Conservation (phyloP, 306 rosid species). For the Pachyrhizus erosus region DNA sequence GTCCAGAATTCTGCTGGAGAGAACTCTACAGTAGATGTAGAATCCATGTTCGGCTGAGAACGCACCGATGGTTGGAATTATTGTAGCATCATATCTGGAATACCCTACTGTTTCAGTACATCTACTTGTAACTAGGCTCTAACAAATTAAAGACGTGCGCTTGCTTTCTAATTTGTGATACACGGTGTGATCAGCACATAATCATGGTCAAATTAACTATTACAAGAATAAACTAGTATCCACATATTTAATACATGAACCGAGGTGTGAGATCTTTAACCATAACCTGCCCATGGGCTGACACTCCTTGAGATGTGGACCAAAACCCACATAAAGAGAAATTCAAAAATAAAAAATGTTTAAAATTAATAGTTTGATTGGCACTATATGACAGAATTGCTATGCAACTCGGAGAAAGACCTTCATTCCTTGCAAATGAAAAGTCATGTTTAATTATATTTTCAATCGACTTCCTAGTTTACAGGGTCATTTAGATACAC, state of each 20-base stretch:
- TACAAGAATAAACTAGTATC: not conserved
- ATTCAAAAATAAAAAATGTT: not conserved
- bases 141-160: not conserved
- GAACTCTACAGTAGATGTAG: too few relatives aligned
- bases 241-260: not conserved
- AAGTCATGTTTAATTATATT: conserved; percentile 41
- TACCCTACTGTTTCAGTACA: not conserved
- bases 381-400: conserved; percentile 18
- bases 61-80: not conserved
- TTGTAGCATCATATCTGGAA: not conserved
- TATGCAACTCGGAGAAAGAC: conserved; percentile 22
- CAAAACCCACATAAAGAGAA: conserved; percentile 9
- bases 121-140: not conserved
- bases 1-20: not conserved
- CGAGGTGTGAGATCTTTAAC: not conserved
- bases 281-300: conserved; percentile 20
- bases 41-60: not conserved
- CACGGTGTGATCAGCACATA: not conserved
- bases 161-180: not conserved
- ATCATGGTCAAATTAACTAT: not conserved
- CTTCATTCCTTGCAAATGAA: conserved; percentile 56
- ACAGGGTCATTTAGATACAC: conserved; percentile 58
- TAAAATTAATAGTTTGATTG: conserved; percentile 33
- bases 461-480: conserved; percentile 55
- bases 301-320: conserved; percentile 17